phyloP scores from a whole-genome alignment of 2,329 filamentous ascomycete genomes.

The Dactylonectria macrodidyma region DNA sequence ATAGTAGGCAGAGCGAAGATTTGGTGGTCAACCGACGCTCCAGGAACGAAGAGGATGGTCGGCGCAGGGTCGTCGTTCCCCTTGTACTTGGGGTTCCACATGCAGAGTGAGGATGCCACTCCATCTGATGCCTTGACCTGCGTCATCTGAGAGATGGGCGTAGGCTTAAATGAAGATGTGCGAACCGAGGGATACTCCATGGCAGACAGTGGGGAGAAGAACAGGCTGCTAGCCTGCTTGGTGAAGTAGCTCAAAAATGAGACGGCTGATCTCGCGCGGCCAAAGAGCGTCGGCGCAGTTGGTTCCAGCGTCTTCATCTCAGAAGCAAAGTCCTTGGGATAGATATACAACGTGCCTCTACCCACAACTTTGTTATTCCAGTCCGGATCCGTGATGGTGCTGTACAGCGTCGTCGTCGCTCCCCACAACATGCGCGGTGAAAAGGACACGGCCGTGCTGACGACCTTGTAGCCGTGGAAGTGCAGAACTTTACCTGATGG shows the following conservation, averaged over 20 bases:
- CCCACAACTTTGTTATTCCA: constrained; percentile 56
- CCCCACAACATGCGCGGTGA: constrained; percentile 72
- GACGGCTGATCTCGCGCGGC: neutral
- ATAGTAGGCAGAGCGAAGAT: constrained; percentile 76
- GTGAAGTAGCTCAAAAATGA: constrained; percentile 31
- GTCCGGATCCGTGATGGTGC: constrained; percentile 66
- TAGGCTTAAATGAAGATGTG: constrained; percentile 10
- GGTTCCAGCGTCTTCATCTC: constrained; percentile 66
- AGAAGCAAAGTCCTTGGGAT: constrained; percentile 66
- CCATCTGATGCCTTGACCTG: constrained; percentile 66
- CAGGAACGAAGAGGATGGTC: constrained; percentile 71
- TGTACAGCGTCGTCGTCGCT: constrained; percentile 74
- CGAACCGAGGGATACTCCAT: constrained; percentile 37
- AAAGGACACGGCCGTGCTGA: constrained; percentile 71
- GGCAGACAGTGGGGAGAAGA: constrained; percentile 39
- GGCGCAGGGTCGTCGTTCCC: neutral
- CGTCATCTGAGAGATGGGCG: constrained; percentile 56
- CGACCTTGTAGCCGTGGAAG: constrained; percentile 74
- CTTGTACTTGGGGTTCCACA: constrained; percentile 67
- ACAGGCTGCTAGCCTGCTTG: constrained; percentile 25
- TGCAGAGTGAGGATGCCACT: constrained; percentile 66
- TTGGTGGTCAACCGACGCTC: constrained; percentile 75
- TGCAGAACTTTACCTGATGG: constrained; percentile 66
- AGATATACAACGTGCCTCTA: constrained; percentile 72
- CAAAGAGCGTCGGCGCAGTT: neutral